Base-by-base conservation (phyloP, 805 yeast species). In the Yarrowia hollandica region DNA sequence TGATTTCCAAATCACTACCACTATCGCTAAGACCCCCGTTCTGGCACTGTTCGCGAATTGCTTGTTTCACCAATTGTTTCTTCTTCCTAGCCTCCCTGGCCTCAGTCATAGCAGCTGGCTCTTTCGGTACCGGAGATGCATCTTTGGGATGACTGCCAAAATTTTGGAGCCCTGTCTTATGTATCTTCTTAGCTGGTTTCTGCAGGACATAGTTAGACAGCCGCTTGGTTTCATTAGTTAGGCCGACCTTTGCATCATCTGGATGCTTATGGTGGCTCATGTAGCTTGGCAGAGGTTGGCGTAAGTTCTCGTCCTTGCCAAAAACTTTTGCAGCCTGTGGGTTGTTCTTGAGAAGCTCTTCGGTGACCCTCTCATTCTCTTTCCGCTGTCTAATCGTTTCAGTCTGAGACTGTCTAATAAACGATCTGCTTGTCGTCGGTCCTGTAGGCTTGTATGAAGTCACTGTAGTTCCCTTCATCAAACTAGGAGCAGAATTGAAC, bases 401-500 rank as follows among this genome's bases (percentile, higher is more conserved):
- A 3, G 19, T 23, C 16, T 31, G 14, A 22, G 55, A 15, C 10
- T 26, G 55, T 12, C 55, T 15, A 3, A 26, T 22, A 12, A 48
- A 48, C 5, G 37, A 19, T 21, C 28, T 28, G 21, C 54, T 44
- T 15, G 8, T 26, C 1, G 28, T 7, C 5, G 8, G 19, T 8
- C 38, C 38, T 3, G 22, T 10, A 7, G 55, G 55, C 22, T 48
- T 48, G 19, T 12, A 15, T 3, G 39, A 14, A 2, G 39, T 48
- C 22, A 48, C 21, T 7, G 10, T n/a, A 4, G 55, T 33, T 10
- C 55, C 55, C 31, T 48, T 15, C 5, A 22, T 8, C 2, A 48
- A 25, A 22, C 15, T 22, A 4, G 39, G 39, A 4, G n/a, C 39
- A 16, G 55, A 48, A 16, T 48, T 48, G 55, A 48, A 48, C n/a